Evolutionary conservation across 345 rosid genomes (phyloP), one percentile per base, ranked within the genome.

Genomic region (Citrus medica): DNA sequence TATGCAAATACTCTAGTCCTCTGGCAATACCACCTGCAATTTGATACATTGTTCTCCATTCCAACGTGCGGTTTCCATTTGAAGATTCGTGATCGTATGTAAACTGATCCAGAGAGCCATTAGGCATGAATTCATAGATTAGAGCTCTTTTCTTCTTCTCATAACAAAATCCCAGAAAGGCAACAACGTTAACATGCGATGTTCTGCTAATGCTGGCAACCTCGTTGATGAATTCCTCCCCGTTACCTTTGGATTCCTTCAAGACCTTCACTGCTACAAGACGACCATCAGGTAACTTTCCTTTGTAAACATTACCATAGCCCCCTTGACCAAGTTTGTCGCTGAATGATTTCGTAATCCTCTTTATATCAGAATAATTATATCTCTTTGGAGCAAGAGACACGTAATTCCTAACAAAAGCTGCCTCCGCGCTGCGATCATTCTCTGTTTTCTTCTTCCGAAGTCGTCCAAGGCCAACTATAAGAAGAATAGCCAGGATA

Each of bases 1-100:
- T 9, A 64, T 87, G 92, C 32, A 87, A 81, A 66, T 89, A 86
- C 72, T 87, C 88, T 25, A 87, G 76, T 55, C 92, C 90, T 74
- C 85, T 81, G 48, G 88, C 90, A 24, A 89, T 72, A 0, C 89
- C 89, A 4, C 74, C 2, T 0, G 78, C 79, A 6, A 87, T 81
- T 14, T 63, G 35, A 33, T 33, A 33, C 35, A 33, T 0, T 33
- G 35, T 33, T 33, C 35, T 33, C 35, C 6, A 33, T 33, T 33
- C 35, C 32, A 82, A 37, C 0, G 13, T 30, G 10, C 7, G 51
- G 5, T 3, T 8, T 28, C 17, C 3, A 14, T 0, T 25, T 1
- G 40, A 7, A 2, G 68, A n/a, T 17, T 28, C 51, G 7, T 80
- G 65, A 8, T 53, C 21, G 1, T 77, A 65, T 13, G 80, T 48